Percentiles rank a stretch among this genome's conserved stretches.
These are phyloP conservation scores for Hypoxylon lenormandii DNA, from an alignment of 495 filamentous ascomycete species.

Conservation along the genomic window DNA sequence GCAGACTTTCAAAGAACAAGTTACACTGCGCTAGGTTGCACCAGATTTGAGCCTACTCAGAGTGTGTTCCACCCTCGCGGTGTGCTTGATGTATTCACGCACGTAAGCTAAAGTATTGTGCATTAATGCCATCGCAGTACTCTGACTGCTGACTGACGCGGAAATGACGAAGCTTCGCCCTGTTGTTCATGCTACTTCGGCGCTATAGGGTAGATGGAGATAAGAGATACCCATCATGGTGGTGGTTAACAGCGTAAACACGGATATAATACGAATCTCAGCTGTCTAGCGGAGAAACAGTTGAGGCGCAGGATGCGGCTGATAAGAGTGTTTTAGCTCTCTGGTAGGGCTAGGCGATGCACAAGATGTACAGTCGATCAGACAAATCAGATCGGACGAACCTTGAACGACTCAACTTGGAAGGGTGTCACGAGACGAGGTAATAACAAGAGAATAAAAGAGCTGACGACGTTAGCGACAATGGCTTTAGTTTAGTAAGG, in stretches of 20 bases:
- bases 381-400: constrained; percentile 5
- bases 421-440: constrained; percentile 25
- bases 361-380: not conserved
- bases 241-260: not conserved
- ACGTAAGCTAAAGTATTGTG: not conserved
- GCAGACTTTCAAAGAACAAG: no score
- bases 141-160: not conserved
- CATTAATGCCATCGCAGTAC: not conserved
- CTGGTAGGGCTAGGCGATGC: not conserved
- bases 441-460: not conserved
- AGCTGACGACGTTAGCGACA: constrained; percentile 17
- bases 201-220: constrained; percentile 21
- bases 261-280: constrained; percentile 17
- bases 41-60: no score
- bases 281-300: constrained; percentile 18
- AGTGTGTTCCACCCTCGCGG: no score
- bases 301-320: constrained; percentile 16
- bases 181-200: not conserved
- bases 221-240: constrained; percentile 13
- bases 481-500: constrained; percentile 38
- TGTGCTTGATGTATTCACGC: not conserved
- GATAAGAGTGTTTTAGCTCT: not conserved
- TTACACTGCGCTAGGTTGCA: no score
- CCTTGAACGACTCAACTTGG: not conserved
- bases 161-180: not conserved